Conservation (phyloP, 2,329 filamentous ascomycete genomes). For the Microsporum audouinii region DNA sequence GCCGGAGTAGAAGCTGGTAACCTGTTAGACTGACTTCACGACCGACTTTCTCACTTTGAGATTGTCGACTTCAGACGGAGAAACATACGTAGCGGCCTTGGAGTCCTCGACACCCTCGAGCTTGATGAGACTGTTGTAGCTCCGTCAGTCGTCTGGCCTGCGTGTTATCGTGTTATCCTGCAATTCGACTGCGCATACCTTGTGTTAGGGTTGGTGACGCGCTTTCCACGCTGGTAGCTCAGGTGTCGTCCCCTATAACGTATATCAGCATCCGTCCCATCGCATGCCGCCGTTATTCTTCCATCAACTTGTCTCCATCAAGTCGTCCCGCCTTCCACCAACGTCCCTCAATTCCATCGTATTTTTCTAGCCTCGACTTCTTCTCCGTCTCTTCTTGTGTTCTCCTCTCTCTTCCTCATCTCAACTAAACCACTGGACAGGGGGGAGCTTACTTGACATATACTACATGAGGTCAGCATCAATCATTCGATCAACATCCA, state of each 20-base stretch:
- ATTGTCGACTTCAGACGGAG: neutral
- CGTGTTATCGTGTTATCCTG: neutral
- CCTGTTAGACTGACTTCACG: slow-evolving; percentile 5
- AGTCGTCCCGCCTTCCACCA: neutral
- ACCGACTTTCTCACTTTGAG: slow-evolving; percentile 24
- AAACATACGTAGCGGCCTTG: slow-evolving; percentile 64
- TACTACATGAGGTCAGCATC: slow-evolving; percentile 40
- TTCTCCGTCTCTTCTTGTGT: neutral
- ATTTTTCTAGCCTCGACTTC: neutral
- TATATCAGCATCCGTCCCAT: slow-evolving; percentile 16
- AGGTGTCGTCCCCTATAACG: slow-evolving; percentile 79
- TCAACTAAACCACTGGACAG: slow-evolving; percentile 1
- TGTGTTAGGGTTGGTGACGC: slow-evolving; percentile 78
- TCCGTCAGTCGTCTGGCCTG: neutral
- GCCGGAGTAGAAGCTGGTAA: slow-evolving; percentile 74
- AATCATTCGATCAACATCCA: neutral
- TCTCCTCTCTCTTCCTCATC: neutral
- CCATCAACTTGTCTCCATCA: neutral
- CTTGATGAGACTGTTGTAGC: slow-evolving; percentile 64
- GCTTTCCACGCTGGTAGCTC: slow-evolving; percentile 93
- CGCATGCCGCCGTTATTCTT: slow-evolving; percentile 8
- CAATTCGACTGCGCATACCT: slow-evolving; percentile 28
- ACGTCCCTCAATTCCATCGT: neutral
- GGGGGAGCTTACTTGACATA: slow-evolving; percentile 70
- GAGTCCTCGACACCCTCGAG: slow-evolving; percentile 95